Percentiles rank a stretch among this genome's conserved stretches.
Evolutionary conservation across 106 monocot genomes (phyloP).

Genomic region (Dendrobium officinale): DNA sequence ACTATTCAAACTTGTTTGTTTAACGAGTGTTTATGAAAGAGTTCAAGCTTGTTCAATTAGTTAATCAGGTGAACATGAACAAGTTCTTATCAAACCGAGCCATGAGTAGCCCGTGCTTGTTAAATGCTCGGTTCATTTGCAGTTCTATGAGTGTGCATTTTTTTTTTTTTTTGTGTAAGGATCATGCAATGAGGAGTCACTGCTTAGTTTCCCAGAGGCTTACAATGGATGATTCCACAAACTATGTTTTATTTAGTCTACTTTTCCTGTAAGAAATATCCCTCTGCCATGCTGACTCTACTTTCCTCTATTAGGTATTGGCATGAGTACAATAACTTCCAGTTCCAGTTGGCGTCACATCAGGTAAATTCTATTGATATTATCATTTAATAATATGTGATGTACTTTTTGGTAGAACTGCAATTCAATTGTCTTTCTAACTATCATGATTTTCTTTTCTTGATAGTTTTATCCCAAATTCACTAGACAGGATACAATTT

Average conservation of each 20-base stretch:
- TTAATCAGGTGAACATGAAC: too few relatives aligned
- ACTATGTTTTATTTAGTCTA: not conserved
- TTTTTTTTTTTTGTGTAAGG: not conserved
- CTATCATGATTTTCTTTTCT: not conserved
- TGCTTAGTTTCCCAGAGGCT: not conserved
- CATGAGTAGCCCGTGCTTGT: too few relatives aligned
- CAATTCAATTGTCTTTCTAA: not conserved
- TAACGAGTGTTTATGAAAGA: too few relatives aligned
- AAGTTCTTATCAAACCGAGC: too few relatives aligned
- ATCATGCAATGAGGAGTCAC: too few relatives aligned
- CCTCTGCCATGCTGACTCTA: not conserved
- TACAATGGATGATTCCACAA: not conserved
- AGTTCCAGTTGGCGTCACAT: slow-evolving; percentile 79
- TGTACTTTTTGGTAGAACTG: not conserved
- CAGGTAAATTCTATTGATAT: slow-evolving; percentile 42
- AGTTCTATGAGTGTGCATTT: too few relatives aligned
- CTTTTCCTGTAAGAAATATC: not conserved
- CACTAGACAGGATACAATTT: not conserved
- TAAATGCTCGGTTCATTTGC: too few relatives aligned
- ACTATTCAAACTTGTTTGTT: too few relatives aligned
- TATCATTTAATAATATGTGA: not conserved
- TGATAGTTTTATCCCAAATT: not conserved
- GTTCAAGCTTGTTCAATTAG: too few relatives aligned
- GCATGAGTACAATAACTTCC: slow-evolving; percentile 91
- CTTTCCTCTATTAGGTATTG: slow-evolving; percentile 59